Conservation (phyloP, 1,284 basidiomycete genomes). For the Lentinula novae-zelandiae region DNA sequence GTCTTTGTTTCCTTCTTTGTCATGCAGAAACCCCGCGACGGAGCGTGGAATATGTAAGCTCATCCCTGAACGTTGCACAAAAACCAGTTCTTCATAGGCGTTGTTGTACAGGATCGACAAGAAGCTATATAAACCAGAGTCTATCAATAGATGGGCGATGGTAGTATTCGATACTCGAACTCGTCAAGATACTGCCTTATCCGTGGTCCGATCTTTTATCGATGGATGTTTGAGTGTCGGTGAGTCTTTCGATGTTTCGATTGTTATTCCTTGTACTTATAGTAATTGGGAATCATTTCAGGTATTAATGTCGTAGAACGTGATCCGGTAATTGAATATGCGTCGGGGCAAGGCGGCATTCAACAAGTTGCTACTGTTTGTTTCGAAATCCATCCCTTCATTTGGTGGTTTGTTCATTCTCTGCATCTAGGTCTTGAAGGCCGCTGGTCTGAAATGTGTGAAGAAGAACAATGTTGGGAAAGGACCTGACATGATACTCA, state of each 20-base stretch:
- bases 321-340: constrained; percentile 25
- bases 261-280: neutral
- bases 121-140: constrained; percentile 9
- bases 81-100: constrained; percentile 19
- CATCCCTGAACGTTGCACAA: constrained; percentile 28
- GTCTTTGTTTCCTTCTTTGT: neutral
- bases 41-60: constrained; percentile 8
- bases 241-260: constrained; percentile 1
- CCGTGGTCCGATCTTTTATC: neutral
- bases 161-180: constrained; percentile 8
- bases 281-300: constrained; percentile 9
- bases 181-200: neutral
- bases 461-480: constrained; percentile 5
- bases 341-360: constrained; percentile 26
- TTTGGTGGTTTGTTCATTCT: neutral
- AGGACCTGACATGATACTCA: constrained; percentile 18
- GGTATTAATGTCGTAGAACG: constrained; percentile 26
- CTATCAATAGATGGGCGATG: constrained; percentile 11
- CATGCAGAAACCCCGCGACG: neutral
- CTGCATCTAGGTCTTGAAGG: constrained; percentile 11
- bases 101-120: constrained; percentile 7
- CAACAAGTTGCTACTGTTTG: neutral
- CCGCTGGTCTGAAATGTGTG: constrained; percentile 10
- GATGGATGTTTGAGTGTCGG: constrained; percentile 3
- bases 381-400: neutral